These are phyloP conservation scores for Spathaspora sp. DNA, from an alignment of 805 yeast genomes.

Conservation along the genomic window DNA sequence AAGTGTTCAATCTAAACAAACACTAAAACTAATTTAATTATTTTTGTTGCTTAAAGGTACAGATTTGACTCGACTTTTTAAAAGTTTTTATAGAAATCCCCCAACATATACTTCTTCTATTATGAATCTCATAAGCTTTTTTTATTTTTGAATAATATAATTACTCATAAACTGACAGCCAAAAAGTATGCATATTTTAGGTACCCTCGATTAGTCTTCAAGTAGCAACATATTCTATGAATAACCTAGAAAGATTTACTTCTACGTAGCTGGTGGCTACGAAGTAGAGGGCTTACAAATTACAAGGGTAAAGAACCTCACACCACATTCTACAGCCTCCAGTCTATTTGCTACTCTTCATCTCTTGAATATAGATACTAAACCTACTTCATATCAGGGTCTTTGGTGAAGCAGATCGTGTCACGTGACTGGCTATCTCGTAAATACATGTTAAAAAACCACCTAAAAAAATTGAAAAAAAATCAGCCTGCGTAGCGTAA, in stretches of 20 bases:
- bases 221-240: too few species aligned
- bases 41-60: not conserved
- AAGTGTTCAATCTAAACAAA: not conserved
- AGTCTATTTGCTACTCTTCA: not conserved
- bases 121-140: not conserved
- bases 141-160: too few species aligned
- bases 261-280: too few species aligned
- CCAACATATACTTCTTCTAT: not conserved
- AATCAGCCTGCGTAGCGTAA: slow-evolving; percentile 55
- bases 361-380: not conserved
- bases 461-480: not conserved
- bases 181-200: too few species aligned
- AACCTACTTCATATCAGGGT: slow-evolving; percentile 38
- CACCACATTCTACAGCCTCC: too few species aligned
- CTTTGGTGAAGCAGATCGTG: slow-evolving; percentile 62
- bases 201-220: too few species aligned
- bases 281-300: too few species aligned
- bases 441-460: too few species aligned
- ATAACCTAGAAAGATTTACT: too few species aligned
- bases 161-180: too few species aligned
- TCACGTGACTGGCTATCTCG: not conserved
- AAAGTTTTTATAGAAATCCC: not conserved
- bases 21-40: not conserved
- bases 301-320: too few species aligned
- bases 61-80: not conserved